Evolutionary conservation across 345 rosid genomes (phyloP).

Genomic region (Aquilaria malaccensis): DNA sequence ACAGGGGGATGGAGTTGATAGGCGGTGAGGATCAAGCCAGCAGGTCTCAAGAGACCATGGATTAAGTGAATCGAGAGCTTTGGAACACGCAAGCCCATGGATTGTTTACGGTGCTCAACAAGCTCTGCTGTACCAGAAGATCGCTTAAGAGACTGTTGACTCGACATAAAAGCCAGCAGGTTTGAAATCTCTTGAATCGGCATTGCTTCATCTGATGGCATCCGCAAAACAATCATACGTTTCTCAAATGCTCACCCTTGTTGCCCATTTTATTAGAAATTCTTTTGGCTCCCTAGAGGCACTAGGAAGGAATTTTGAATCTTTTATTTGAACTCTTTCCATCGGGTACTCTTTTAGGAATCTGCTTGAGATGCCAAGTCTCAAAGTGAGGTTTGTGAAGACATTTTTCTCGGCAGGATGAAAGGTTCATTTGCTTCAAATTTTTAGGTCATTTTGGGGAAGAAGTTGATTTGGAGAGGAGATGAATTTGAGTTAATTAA

Average conservation of each 20-base stretch:
- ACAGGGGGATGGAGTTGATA: conserved; percentile 64
- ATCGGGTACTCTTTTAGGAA: conserved; percentile 26
- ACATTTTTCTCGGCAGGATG: conserved; percentile 44
- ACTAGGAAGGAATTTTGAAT: background rate
- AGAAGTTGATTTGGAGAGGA: too few species aligned
- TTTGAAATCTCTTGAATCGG: conserved; percentile 55
- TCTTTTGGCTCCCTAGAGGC: background rate
- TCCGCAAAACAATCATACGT: conserved; percentile 47
- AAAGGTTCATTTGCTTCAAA: conserved; percentile 36
- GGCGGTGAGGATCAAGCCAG: conserved; percentile 59
- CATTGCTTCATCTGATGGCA: conserved; percentile 57
- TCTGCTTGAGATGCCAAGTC: conserved; percentile 45
- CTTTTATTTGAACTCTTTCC: background rate
- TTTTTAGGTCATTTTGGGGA: too few species aligned
- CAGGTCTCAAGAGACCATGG: too few species aligned
- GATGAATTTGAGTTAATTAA: too few species aligned
- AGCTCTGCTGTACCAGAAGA: conserved; percentile 48
- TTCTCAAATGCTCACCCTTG: conserved; percentile 2
- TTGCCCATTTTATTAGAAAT: background rate
- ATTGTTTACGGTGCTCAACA: conserved; percentile 62
- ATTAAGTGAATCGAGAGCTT: conserved; percentile 28
- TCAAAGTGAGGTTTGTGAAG: conserved; percentile 49
- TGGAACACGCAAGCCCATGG: conserved; percentile 56
- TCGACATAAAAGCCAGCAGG: conserved; percentile 35
- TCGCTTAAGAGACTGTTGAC: conserved; percentile 37